Conservation (phyloP, 2,329 filamentous ascomycete species). For the Sphaceloma murrayae region DNA sequence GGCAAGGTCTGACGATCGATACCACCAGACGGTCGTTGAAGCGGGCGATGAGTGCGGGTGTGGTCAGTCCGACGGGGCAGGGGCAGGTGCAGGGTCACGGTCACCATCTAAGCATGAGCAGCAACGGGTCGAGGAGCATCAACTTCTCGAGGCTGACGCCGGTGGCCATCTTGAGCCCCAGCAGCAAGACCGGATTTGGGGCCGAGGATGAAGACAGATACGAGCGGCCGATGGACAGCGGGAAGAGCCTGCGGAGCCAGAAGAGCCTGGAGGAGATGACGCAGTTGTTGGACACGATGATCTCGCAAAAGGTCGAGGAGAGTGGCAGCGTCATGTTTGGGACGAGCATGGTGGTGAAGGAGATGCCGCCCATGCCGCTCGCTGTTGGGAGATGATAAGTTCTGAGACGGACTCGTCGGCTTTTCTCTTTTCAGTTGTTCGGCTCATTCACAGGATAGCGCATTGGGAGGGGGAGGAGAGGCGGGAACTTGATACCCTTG, state of each 20-base stretch:
- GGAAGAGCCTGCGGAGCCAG: conserved; percentile 38
- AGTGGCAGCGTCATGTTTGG: not conserved
- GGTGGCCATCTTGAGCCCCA: conserved; percentile 18
- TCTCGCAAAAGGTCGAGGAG: conserved; percentile 31
- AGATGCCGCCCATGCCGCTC: not conserved
- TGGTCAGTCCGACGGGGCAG: not conserved
- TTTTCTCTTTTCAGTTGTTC: not conserved
- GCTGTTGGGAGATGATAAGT: not conserved
- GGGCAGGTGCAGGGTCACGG: conserved; percentile 1
- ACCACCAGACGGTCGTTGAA: conserved; percentile 23
- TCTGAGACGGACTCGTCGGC: not conserved
- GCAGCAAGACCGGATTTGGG: conserved; percentile 1
- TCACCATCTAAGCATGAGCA: conserved; percentile 7
- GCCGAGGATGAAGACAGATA: conserved; percentile 1
- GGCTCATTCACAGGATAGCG: not conserved
- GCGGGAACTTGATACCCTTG: not conserved
- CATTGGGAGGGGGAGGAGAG: not conserved
- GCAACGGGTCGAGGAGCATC: conserved; percentile 10
- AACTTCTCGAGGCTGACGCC: conserved; percentile 20
- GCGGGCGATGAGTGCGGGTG: conserved; percentile 25
- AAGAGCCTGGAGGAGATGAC: conserved; percentile 87
- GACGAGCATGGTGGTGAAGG: not conserved
- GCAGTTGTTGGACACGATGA: conserved; percentile 91
- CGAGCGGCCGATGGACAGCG: conserved; percentile 29
- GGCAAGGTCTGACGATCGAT: not conserved